phyloP scores from a whole-genome alignment of 2,329 filamentous ascomycete species.

The Exophiala phaeomuriformis region DNA sequence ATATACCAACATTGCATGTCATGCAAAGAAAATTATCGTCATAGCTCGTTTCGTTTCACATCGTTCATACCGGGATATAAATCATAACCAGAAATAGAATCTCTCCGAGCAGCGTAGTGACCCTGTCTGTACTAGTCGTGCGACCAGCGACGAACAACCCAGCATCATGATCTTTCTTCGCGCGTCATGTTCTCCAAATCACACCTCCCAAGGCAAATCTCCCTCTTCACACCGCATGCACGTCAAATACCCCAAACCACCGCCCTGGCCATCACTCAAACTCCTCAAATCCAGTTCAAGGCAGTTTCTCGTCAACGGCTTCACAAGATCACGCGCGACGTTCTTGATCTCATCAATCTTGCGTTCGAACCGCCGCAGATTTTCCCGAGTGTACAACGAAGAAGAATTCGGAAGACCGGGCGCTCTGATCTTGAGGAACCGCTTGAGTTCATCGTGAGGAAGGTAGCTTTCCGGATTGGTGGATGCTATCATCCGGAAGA shows the following conservation, averaged over 20 bases:
- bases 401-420: slow-evolving; percentile 30
- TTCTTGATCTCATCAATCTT: slow-evolving; percentile 82
- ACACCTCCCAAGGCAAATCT: slow-evolving; percentile 55
- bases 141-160: too few relatives aligned
- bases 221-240: slow-evolving; percentile 56
- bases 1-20: too few relatives aligned
- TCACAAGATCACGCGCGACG: slow-evolving; percentile 72
- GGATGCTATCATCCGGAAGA: slow-evolving; percentile 70
- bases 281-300: slow-evolving; percentile 67
- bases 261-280: slow-evolving; percentile 36
- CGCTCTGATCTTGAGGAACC: slow-evolving; percentile 74
- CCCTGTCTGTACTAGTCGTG: too few relatives aligned
- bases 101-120: too few relatives aligned
- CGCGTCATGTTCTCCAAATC: too few relatives aligned
- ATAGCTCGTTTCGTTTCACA: too few relatives aligned
- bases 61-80: too few relatives aligned
- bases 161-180: too few relatives aligned
- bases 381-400: slow-evolving; percentile 72
- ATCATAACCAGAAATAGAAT: too few relatives aligned
- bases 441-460: slow-evolving; percentile 78
- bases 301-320: slow-evolving; percentile 76
- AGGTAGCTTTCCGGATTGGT: slow-evolving; percentile 59
- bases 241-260: slow-evolving; percentile 55
- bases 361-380: slow-evolving; percentile 74
- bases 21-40: too few relatives aligned